These are phyloP conservation scores for Celoporthe dispersa DNA, from an alignment of 2,329 filamentous ascomycete species.

Conservation along the genomic window DNA sequence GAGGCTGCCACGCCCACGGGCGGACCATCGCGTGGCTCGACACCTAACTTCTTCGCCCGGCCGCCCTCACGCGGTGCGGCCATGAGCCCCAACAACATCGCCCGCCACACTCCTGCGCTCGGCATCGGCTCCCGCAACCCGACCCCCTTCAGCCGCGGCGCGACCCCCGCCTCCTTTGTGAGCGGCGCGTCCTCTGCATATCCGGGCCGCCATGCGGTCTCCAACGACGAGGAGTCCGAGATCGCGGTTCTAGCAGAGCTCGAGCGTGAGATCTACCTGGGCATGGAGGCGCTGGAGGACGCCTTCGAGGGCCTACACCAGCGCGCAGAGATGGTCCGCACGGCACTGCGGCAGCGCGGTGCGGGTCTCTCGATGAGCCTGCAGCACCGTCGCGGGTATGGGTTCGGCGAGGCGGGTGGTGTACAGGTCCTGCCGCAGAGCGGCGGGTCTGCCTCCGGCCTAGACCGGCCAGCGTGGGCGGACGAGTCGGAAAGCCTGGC, in stretches of 20 bases:
- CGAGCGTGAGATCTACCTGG: constrained; percentile 88
- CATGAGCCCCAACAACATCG: constrained; percentile 45
- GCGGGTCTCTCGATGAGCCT: constrained; percentile 73
- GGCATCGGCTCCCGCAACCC: constrained; percentile 50
- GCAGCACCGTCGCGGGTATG: constrained; percentile 56
- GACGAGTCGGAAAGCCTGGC: constrained; percentile 49
- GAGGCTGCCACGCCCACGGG: constrained; percentile 40
- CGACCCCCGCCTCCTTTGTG: constrained; percentile 52
- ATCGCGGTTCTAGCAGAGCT: constrained; percentile 88
- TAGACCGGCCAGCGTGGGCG: constrained; percentile 52
- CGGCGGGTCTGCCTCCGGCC: constrained; percentile 47
- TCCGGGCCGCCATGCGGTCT: constrained; percentile 65
- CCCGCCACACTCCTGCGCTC: constrained; percentile 42
- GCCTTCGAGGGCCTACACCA: constrained; percentile 91
- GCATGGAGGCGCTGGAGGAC: constrained; percentile 94
- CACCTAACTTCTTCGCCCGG: constrained; percentile 54
- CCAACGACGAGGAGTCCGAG: constrained; percentile 91
- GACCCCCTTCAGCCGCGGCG: constrained; percentile 55
- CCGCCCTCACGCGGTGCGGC: constrained; percentile 43
- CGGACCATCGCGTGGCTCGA: constrained; percentile 55
- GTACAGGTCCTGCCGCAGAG: constrained; percentile 60
- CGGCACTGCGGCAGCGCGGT: constrained; percentile 77
- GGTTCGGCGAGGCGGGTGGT: constrained; percentile 38
- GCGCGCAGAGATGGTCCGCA: constrained; percentile 80
- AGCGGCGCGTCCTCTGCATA: constrained; percentile 52